Conservation (phyloP, 352 stramenopile genomes). For the Phytophthora uliginosa region DNA sequence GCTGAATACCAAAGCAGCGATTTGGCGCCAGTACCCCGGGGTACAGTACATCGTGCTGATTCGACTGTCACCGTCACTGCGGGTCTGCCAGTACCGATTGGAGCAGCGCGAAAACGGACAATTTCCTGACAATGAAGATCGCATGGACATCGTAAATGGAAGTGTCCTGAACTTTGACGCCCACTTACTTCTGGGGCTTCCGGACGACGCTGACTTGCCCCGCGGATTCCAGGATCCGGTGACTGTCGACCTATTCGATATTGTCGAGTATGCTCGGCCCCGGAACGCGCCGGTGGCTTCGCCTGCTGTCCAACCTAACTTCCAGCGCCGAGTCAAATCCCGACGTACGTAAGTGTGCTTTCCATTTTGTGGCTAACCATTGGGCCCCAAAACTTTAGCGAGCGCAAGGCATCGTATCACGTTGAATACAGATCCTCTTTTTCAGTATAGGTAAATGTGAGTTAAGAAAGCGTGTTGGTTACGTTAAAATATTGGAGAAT, state of each 20-base stretch:
- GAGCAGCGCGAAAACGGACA: neutral
- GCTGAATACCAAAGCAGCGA: neutral
- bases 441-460: too few species aligned
- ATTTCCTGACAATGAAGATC: neutral
- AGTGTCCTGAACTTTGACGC: neutral
- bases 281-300: neutral
- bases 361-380: too few species aligned
- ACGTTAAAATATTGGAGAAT: too few species aligned
- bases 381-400: too few species aligned
- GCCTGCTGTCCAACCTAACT: neutral
- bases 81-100: neutral
- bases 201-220: neutral
- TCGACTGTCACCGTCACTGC: neutral
- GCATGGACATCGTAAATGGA: neutral
- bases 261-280: neutral
- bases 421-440: too few species aligned
- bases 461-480: too few species aligned
- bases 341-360: too few species aligned
- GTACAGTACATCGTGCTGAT: neutral
- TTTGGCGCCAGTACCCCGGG: neutral
- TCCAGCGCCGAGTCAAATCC: too few species aligned
- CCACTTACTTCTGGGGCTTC: neutral
- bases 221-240: neutral
- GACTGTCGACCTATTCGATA: neutral
- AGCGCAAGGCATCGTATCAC: too few species aligned